These are phyloP conservation scores for Gossypium gossypioides DNA, from an alignment of 441 rosid genomes.

Conservation along the genomic window DNA sequence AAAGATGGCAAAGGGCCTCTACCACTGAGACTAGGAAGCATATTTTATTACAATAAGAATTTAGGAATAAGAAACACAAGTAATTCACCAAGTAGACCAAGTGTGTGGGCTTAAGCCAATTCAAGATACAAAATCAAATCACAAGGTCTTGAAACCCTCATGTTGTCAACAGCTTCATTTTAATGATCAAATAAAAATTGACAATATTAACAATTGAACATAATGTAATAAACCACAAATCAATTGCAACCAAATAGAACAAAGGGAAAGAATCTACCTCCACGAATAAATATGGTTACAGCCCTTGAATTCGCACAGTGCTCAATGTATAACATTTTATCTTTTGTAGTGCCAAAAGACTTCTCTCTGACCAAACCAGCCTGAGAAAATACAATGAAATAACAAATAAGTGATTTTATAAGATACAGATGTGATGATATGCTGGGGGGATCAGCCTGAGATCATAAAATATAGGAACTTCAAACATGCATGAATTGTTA, in stretches of 20 bases:
- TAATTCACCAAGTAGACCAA: neutral
- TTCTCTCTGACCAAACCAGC: slow-evolving; percentile 94
- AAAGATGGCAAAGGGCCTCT: neutral
- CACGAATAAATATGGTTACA: slow-evolving; percentile 89
- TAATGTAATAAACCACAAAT: neutral
- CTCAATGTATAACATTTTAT: slow-evolving; percentile 84
- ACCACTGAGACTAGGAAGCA: neutral
- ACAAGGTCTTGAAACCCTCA: neutral
- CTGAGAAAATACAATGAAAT: slow-evolving; percentile 26
- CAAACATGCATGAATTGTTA: neutral
- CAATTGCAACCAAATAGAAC: slow-evolving; percentile 2
- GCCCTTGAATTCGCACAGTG: slow-evolving; percentile 97
- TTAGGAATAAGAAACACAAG: neutral
- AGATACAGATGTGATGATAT: neutral
- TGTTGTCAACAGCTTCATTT: neutral
- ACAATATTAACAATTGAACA: neutral
- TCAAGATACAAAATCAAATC: neutral
- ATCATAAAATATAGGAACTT: neutral
- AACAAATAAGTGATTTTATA: neutral
- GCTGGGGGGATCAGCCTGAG: neutral
- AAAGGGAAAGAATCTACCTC: slow-evolving; percentile 47
- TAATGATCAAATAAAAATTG: neutral
- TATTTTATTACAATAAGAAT: neutral
- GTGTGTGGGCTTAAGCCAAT: neutral
- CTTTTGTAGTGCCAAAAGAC: slow-evolving; percentile 97